Conservation (phyloP, 2,329 filamentous ascomycete species). For the Purpureocillium takamizusanense region DNA sequence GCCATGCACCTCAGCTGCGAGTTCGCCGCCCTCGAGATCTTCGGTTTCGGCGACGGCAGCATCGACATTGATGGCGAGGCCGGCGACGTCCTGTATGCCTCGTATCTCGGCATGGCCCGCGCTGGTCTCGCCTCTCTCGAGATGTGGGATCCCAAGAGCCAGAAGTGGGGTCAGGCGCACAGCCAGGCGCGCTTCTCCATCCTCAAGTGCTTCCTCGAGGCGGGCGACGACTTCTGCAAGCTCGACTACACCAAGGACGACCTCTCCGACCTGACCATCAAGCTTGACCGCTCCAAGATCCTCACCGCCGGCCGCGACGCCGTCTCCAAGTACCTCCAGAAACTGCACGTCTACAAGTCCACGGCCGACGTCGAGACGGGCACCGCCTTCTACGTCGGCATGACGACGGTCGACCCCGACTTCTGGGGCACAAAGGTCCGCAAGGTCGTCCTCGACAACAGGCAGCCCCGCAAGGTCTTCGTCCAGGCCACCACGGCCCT, state of each 20-base stretch:
- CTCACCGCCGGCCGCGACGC: conserved; percentile 74
- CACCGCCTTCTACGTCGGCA: conserved; percentile 70
- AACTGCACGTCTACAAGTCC: conserved; percentile 85
- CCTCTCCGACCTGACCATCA: conserved; percentile 72
- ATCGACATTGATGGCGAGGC: conserved; percentile 65
- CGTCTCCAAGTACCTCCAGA: conserved; percentile 80
- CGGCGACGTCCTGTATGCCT: conserved; percentile 78
- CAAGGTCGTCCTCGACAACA: conserved; percentile 64
- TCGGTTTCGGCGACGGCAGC: conserved; percentile 76
- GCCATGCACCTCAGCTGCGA: conserved; percentile 88
- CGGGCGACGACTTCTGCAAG: conserved; percentile 79
- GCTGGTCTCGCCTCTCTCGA: conserved; percentile 85
- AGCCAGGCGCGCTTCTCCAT: conserved; percentile 90
- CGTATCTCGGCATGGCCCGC: conserved; percentile 88
- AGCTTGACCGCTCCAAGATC: conserved; percentile 79
- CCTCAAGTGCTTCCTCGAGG: conserved; percentile 73
- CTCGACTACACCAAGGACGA: conserved; percentile 66
- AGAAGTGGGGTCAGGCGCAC: conserved; percentile 89
- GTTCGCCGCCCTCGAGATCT: conserved; percentile 80
- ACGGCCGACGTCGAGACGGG: conserved; percentile 76
- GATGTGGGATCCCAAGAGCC: conserved; percentile 85
- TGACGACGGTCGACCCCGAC: conserved; percentile 71
- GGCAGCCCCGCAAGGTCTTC: conserved; percentile 82
- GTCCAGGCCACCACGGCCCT: conserved; percentile 86
- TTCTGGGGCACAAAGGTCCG: conserved; percentile 80